Percentiles rank a stretch among this genome's conserved stretches.
Evolutionary conservation across 2,329 filamentous ascomycete species (phyloP).

Genomic region (Phialocephala subalpina): DNA sequence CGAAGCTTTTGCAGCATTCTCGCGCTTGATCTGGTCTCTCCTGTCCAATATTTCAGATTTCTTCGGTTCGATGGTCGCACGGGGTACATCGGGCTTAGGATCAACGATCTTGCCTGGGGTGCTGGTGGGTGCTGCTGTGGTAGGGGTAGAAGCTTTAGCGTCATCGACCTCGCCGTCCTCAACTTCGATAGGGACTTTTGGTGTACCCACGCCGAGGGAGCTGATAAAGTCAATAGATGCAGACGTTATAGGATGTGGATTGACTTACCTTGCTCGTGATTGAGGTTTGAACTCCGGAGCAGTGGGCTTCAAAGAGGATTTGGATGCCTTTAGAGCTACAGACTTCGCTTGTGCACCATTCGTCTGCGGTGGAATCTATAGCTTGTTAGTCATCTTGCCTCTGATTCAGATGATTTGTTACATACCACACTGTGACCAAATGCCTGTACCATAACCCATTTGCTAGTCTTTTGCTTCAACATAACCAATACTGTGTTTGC

Average conservation of each 20-base stretch:
- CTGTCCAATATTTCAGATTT: slow-evolving; percentile 40
- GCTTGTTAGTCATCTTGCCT: slow-evolving; percentile 17
- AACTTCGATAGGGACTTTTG: slow-evolving; percentile 53
- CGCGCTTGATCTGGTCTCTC: slow-evolving; percentile 40
- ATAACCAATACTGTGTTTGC: slow-evolving; percentile 76
- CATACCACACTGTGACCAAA: slow-evolving; percentile 73
- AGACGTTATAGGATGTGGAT: background rate
- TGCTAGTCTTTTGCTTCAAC: slow-evolving; percentile 69
- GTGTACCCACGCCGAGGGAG: slow-evolving; percentile 43
- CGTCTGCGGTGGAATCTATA: slow-evolving; percentile 15
- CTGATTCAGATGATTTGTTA: slow-evolving; percentile 29
- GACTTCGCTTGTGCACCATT: slow-evolving; percentile 22
- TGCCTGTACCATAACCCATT: slow-evolving; percentile 78
- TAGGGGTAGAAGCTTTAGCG: slow-evolving; percentile 48
- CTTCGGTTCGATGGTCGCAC: slow-evolving; percentile 28
- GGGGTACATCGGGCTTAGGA: background rate
- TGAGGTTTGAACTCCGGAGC: slow-evolving; percentile 72
- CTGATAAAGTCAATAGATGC: slow-evolving; percentile 45
- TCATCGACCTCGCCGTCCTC: slow-evolving; percentile 81
- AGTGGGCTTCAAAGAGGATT: slow-evolving; percentile 61
- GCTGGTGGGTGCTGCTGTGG: slow-evolving; percentile 9
- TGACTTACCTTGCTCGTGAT: slow-evolving; percentile 43
- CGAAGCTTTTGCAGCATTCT: slow-evolving; percentile 39
- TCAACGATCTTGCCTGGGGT: background rate
- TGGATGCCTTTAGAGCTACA: slow-evolving; percentile 25